phyloP scores from a whole-genome alignment of 2,329 filamentous ascomycete species.

The Cladosporium sp. region DNA sequence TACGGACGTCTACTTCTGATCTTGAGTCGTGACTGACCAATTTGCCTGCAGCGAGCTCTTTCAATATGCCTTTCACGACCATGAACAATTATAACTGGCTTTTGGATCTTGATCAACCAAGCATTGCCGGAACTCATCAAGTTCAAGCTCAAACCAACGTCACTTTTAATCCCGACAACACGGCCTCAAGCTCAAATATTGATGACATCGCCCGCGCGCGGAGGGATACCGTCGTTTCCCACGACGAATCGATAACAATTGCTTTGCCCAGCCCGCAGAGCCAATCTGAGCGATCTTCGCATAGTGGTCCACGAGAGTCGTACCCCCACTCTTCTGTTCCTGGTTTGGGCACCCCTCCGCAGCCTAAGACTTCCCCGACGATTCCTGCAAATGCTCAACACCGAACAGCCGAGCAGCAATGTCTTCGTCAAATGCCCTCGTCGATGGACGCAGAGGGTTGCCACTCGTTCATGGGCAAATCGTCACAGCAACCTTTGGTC shows the following conservation, averaged over 20 bases:
- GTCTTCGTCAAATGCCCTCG: neutral
- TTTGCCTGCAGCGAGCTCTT: slow-evolving; percentile 48
- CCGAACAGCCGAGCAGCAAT: neutral
- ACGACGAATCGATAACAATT: neutral
- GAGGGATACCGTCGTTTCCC: slow-evolving; percentile 20
- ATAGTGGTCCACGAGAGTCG: slow-evolving; percentile 1
- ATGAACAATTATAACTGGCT: slow-evolving; percentile 61
- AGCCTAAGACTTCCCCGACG: neutral
- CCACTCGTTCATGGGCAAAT: slow-evolving; percentile 9
- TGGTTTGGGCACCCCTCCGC: neutral
- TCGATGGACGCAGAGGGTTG: neutral
- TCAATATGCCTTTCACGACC: slow-evolving; percentile 63
- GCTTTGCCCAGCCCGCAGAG: neutral
- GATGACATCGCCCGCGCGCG: neutral
- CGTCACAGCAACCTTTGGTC: slow-evolving; percentile 10
- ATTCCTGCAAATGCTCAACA: neutral
- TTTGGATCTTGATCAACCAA: slow-evolving; percentile 39
- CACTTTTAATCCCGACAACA: neutral
- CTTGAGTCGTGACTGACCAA: neutral
- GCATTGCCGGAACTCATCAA: neutral
- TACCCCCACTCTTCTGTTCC: neutral
- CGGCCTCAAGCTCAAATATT: neutral
- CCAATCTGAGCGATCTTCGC: slow-evolving; percentile 8
- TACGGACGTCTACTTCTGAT: slow-evolving; percentile 17
- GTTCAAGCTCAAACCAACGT: neutral